A percentile compares a stretch with the other conserved stretches of the same genome.
phyloP scores from a whole-genome alignment of 352 stramenopile species.

The Pythium dissimile region DNA sequence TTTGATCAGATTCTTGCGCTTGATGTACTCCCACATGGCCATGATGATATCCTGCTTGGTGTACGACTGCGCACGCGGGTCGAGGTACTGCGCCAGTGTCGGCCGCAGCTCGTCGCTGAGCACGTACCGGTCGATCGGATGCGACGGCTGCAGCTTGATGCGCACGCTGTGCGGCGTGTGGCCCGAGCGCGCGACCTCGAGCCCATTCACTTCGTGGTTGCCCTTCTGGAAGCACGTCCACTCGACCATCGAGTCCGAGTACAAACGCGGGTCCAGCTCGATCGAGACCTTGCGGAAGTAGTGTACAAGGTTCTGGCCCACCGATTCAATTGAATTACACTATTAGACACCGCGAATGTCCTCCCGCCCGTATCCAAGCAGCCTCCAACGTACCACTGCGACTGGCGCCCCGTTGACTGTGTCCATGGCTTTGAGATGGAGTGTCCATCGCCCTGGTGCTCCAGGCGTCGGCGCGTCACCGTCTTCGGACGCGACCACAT shows the following conservation, averaged over 20 bases:
- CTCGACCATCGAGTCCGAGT: conserved; percentile 70
- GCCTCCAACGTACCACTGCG: conserved; percentile 33
- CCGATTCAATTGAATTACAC: too few relatives aligned
- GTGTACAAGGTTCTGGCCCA: conserved; percentile 80
- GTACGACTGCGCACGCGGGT: conserved; percentile 35
- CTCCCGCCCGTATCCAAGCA: too few relatives aligned
- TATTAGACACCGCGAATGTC: too few relatives aligned
- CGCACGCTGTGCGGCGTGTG: conserved; percentile 53
- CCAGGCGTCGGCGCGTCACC: conserved; percentile 14
- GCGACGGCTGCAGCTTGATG: conserved; percentile 60
- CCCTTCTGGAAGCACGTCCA: conserved; percentile 80
- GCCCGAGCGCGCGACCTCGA: conserved; percentile 52
- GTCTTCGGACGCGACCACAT: conserved; percentile 32
- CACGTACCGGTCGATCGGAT: conserved; percentile 53
- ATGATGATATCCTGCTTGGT: conserved; percentile 74
- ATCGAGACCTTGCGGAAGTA: conserved; percentile 78
- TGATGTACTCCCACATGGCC: conserved; percentile 78
- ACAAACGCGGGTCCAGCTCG: conserved; percentile 62
- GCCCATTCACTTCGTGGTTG: conserved; percentile 51
- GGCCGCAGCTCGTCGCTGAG: conserved; percentile 43
- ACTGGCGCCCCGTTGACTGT: conserved; percentile 23
- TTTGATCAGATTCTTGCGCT: conserved; percentile 71
- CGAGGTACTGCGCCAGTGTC: conserved; percentile 40
- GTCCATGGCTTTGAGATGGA: conserved; percentile 60
- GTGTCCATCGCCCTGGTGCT: conserved; percentile 49